These are phyloP conservation scores for Debaryomycetaceae sp. DNA, from an alignment of 1,139 yeast genomes.

Conservation along the genomic window DNA sequence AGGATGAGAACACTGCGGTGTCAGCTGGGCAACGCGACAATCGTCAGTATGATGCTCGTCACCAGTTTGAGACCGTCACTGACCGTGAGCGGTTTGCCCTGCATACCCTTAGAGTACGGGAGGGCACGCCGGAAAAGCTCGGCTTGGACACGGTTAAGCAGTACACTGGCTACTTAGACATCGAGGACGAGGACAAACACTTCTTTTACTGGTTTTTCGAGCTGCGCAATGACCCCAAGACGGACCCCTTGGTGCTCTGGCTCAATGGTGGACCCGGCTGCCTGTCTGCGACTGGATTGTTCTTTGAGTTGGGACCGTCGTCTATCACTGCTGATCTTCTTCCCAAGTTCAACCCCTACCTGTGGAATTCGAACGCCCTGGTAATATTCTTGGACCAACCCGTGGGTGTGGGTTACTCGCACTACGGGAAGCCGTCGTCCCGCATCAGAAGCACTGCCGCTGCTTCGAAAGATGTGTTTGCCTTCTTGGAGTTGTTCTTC, in stretches of 20 bases:
- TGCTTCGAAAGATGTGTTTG: conserved; percentile 63
- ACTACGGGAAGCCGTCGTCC: conserved; percentile 22
- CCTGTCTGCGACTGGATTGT: conserved; percentile 61
- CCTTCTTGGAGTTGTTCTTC: conserved; percentile 61
- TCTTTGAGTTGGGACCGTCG: conserved; percentile 68
- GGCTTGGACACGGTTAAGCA: conserved; percentile 46
- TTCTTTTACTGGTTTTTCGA: conserved; percentile 73
- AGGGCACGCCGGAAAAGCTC: conserved; percentile 23
- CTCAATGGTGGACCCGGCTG: conserved; percentile 78
- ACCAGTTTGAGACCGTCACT: conserved; percentile 6
- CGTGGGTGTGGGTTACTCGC: conserved; percentile 67
- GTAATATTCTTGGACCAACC: conserved; percentile 73
- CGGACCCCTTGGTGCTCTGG: conserved; percentile 66
- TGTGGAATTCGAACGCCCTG: conserved; percentile 69
- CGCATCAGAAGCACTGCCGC: conserved; percentile 49
- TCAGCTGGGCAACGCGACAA: neutral
- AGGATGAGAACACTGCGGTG: neutral
- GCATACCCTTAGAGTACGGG: conserved; percentile 24
- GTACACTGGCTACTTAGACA: conserved; percentile 50
- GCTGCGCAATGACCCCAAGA: conserved; percentile 61
- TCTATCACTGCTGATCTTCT: conserved; percentile 44
- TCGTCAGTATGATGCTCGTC: neutral
- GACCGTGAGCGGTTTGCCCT: conserved; percentile 13
- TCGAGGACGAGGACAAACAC: conserved; percentile 47
- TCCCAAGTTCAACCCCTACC: conserved; percentile 55